Base-by-base conservation (phyloP, 2,329 filamentous ascomycete genomes). In the Colletotrichum sp. region DNA sequence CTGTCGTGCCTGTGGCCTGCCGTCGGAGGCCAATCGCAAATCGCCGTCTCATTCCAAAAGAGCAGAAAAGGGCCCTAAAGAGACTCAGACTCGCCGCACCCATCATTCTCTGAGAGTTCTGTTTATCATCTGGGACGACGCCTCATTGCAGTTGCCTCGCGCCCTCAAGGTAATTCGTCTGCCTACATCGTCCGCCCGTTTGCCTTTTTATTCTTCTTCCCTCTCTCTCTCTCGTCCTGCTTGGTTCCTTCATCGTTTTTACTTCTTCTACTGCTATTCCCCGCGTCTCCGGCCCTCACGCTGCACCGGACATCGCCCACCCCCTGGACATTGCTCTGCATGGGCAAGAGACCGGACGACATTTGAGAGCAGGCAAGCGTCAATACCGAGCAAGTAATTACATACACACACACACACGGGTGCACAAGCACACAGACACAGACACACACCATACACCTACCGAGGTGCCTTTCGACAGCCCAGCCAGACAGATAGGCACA, bases 1-100 rank as follows among this genome's bases (percentile, higher is more conserved):
- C 73, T 75, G 73, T 73, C 73, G 73, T 75, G 69, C 69, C 73
- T 75, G 73, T 73, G 69, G 69, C 69, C 58, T 73, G 69, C 73
- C 73, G 73, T 52, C 32, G 28, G 58, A 68, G 48, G 30, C 63
- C 69, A 75, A 73, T 75, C 36, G 73, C 73, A 68, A 75, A 75
- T 62, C 24, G 63, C 69, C 56, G 34, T 73, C 64, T 21, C 73
- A 75, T 68, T 75, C 73, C 69, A 63, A 66, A 74, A 64, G 62
- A 71, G 48, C 24, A 61, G 69, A 65, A 66, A 65, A 52, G 24
- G 38, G 24, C 26, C 24, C 52, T 52, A 62, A 59, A 72, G 69
- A 69, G 67, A 69, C 56, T 62, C 18, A 62, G 58, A 52, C 62
- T 67, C 21, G 69, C 62, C 62, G 62, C 69, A 48, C 66, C 28